Evolutionary conservation across 768 basidiomycete species (phyloP).

Genomic region (Macrolepiota dolichaula): DNA sequence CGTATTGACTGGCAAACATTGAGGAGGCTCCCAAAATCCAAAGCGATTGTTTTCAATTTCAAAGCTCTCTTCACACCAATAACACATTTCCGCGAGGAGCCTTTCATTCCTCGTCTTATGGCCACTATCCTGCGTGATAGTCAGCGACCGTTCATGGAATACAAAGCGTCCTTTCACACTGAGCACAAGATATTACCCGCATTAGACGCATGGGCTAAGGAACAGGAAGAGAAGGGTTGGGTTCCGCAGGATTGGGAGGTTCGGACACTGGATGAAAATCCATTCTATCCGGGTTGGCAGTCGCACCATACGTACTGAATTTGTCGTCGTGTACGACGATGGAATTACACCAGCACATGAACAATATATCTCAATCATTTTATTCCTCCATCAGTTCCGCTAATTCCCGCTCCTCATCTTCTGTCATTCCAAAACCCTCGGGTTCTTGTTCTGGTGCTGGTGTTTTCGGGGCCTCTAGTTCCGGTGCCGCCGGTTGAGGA

Average conservation of each 20-base stretch:
- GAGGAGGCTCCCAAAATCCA: conserved; percentile 43
- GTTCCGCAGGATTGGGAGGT: conserved; percentile 46
- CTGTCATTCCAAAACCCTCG: conserved; percentile 52
- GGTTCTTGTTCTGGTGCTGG: conserved; percentile 13
- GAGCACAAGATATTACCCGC: conserved; percentile 44
- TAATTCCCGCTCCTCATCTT: conserved; percentile 88
- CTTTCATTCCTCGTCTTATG: conserved; percentile 44
- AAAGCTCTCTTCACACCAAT: conserved; percentile 52
- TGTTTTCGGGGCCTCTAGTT: conserved; percentile 11
- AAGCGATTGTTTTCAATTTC: conserved; percentile 50
- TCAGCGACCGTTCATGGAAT: conserved; percentile 34
- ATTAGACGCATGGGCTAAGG: conserved; percentile 40
- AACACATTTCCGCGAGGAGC: conserved; percentile 38
- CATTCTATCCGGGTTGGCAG: conserved; percentile 49
- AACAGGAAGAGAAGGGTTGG: conserved; percentile 44
- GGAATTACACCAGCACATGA: background rate
- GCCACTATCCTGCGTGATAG: conserved; percentile 40
- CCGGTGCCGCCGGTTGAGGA: conserved; percentile 16
- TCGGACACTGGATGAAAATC: conserved; percentile 46
- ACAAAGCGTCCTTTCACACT: conserved; percentile 39
- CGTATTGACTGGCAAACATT: conserved; percentile 58
- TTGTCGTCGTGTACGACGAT: background rate
- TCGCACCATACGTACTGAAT: background rate
- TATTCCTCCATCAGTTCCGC: conserved; percentile 59
- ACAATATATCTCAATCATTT: background rate